Percentiles rank a stretch among this genome's conserved stretches.
Conservation (phyloP, 345 rosid genomes). For the Luvunga scandens region DNA sequence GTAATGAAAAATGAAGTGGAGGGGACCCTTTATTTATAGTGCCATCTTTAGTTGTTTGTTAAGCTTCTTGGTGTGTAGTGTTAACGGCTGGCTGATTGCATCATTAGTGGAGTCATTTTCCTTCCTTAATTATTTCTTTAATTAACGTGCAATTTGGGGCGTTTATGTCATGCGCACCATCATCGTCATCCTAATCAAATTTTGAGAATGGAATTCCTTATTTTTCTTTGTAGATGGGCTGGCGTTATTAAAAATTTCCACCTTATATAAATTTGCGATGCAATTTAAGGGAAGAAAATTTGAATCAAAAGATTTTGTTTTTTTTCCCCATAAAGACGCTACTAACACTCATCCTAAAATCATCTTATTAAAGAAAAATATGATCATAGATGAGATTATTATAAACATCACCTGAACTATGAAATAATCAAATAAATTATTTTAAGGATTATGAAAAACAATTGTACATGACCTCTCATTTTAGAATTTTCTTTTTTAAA, state of each 20-base stretch:
- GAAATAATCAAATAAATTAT: too few relatives aligned
- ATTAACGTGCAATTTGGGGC: not conserved
- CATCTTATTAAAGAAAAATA: too few relatives aligned
- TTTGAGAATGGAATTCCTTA: not conserved
- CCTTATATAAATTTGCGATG: not conserved
- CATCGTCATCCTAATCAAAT: not conserved
- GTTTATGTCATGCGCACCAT: not conserved
- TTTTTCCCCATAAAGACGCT: too few relatives aligned
- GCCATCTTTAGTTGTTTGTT: not conserved
- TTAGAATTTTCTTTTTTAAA: too few relatives aligned
- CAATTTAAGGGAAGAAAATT: not conserved
- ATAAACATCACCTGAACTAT: too few relatives aligned
- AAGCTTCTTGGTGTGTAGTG: conserved; percentile 5
- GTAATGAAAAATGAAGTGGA: conserved; percentile 6
- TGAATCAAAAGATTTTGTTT: too few relatives aligned
- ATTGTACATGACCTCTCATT: too few relatives aligned
- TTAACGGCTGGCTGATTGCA: conserved; percentile 9
- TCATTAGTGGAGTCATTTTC: conserved; percentile 10
- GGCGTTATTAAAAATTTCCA: not conserved
- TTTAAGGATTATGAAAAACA: too few relatives aligned
- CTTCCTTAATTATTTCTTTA: not conserved
- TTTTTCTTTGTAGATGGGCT: not conserved
- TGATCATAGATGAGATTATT: too few relatives aligned
- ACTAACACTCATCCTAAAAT: too few relatives aligned
- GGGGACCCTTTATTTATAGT: conserved; percentile 31